A percentile compares a stretch with the other conserved stretches of the same genome.
phyloP scores from a whole-genome alignment of 1,284 basidiomycete species.

The Ustilago hordei region DNA sequence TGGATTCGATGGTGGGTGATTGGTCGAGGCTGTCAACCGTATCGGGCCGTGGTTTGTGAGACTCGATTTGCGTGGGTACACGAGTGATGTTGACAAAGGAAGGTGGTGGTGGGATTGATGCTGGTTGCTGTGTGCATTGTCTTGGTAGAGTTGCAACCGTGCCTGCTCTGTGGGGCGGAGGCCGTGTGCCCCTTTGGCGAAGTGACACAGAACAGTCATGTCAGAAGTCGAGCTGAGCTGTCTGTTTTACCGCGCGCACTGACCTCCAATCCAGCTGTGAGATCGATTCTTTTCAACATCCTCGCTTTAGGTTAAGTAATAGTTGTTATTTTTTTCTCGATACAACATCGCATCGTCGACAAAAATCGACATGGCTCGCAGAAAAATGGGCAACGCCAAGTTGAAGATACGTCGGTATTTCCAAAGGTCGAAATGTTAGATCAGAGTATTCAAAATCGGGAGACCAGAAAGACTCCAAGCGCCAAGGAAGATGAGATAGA shows the following conservation, averaged over 20 bases:
- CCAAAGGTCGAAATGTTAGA: no score
- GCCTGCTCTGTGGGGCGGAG: background rate
- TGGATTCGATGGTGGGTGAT: no score
- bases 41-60: background rate
- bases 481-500: no score
- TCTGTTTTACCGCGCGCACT: no score
- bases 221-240: no score
- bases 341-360: background rate
- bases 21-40: conserved; percentile 10
- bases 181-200: background rate
- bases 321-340: background rate
- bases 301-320: background rate
- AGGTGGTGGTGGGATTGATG: conserved; percentile 3
- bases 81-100: background rate
- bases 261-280: background rate
- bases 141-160: background rate
- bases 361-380: background rate
- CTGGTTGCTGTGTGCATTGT: background rate
- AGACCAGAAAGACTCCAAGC: no score
- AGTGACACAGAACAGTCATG: background rate
- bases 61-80: background rate
- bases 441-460: no score
- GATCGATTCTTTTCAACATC: background rate
- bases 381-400: background rate
- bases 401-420: background rate